These are phyloP conservation scores for Rhizophagus prolifer DNA, from an alignment of 192 early-diverging fungal species.

Conservation along the genomic window DNA sequence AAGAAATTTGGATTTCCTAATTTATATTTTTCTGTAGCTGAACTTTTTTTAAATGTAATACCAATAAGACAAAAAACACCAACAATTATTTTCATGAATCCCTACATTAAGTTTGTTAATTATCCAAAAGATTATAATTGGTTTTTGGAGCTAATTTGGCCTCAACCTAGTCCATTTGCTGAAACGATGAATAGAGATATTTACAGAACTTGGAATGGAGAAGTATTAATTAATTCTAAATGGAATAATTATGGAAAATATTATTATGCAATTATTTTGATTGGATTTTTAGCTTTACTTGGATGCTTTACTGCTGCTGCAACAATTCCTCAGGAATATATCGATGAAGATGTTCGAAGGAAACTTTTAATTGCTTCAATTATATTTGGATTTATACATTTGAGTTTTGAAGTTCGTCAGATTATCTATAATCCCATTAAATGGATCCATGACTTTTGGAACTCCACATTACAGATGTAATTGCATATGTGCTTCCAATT, in stretches of 20 bases:
- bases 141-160: neutral
- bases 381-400: neutral
- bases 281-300: neutral
- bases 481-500: neutral
- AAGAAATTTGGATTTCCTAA: no score
- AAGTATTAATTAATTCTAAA: neutral
- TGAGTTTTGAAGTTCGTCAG: neutral
- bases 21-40: no score
- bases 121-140: no score
- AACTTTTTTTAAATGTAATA: no score
- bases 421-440: neutral
- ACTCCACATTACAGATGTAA: neutral
- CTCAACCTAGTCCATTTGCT: neutral
- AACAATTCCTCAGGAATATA: neutral
- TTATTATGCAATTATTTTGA: neutral
- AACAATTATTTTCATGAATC: no score
- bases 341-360: neutral
- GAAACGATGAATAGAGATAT: neutral
- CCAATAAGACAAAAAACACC: no score
- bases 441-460: neutral
- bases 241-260: constrained; percentile 1
- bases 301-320: neutral
- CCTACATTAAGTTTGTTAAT: neutral
- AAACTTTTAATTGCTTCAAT: neutral
- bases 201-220: neutral